Conservation (phyloP, 192 early-diverging fungal species). For the Coemansia aciculifera region DNA sequence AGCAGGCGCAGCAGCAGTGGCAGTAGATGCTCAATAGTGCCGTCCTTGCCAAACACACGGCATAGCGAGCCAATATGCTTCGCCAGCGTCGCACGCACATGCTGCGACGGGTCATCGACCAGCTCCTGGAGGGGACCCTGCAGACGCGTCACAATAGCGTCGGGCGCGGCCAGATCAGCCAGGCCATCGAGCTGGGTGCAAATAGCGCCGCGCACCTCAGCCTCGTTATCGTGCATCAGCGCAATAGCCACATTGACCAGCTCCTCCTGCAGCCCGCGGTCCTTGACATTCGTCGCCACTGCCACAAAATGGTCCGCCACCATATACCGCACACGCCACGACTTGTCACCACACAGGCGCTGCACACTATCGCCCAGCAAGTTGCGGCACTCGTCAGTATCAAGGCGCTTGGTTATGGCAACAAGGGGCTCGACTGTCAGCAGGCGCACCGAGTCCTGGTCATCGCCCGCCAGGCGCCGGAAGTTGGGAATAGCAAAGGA, state of each 20-base stretch:
- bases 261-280: constrained; percentile 67
- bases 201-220: constrained; percentile 95
- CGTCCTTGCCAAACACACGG: constrained; percentile 92
- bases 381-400: constrained; percentile 73
- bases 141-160: constrained; percentile 73
- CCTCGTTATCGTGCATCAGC: constrained; percentile 93
- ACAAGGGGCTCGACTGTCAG: constrained; percentile 91
- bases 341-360: constrained; percentile 83
- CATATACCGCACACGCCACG: constrained; percentile 99
- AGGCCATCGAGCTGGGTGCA: constrained; percentile 82
- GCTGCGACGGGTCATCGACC: constrained; percentile 93
- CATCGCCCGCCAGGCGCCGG: constrained; percentile 77
- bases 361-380: constrained; percentile 76
- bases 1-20: constrained; percentile 95
- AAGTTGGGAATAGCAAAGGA: constrained; percentile 86
- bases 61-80: constrained; percentile 95
- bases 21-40: constrained; percentile 91
- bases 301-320: constrained; percentile 97
- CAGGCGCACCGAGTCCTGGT: constrained; percentile 96
- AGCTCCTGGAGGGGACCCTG: constrained; percentile 92
- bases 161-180: constrained; percentile 73
- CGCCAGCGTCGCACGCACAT: constrained; percentile 93
- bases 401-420: constrained; percentile 80
- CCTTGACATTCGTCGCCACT: constrained; percentile 60
- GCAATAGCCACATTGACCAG: constrained; percentile 82